Percentiles rank a stretch among this genome's conserved stretches.
Evolutionary conservation across 176 grass and related monocot species (phyloP).

Genomic region (Eragrostis curvula): DNA sequence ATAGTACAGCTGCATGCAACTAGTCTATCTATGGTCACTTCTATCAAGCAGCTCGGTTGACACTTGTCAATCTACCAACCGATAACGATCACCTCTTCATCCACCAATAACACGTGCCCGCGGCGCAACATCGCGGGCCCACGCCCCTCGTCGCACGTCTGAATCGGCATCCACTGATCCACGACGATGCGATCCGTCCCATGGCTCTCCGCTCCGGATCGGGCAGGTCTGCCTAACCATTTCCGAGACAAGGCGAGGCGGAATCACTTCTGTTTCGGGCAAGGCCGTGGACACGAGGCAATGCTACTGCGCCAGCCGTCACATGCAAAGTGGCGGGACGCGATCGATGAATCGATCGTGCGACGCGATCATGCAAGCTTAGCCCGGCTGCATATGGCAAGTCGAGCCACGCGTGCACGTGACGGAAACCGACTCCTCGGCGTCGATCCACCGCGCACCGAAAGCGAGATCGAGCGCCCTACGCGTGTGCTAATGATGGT

Average conservation of each 20-base stretch:
- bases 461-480: neutral
- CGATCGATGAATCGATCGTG: too few relatives aligned
- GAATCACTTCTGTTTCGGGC: constrained; percentile 12
- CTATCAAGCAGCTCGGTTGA: neutral
- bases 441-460: neutral
- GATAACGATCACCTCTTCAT: neutral
- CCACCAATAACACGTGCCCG: constrained; percentile 32
- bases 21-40: neutral
- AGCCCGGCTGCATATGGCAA: neutral
- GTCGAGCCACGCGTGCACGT: neutral
- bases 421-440: neutral
- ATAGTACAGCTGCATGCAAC: neutral
- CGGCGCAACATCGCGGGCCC: neutral
- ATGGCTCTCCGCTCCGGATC: neutral
- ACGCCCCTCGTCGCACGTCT: neutral
- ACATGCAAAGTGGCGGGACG: neutral
- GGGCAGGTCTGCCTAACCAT: constrained; percentile 15
- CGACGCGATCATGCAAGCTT: neutral
- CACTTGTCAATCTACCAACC: neutral
- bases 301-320: neutral
- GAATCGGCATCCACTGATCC: neutral
- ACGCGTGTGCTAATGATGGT: neutral
- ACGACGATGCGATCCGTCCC: neutral
- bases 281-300: constrained; percentile 18
- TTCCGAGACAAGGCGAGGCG: neutral